These are phyloP conservation scores for Myrica gale DNA, from an alignment of 306 rosid species.

Conservation along the genomic window DNA sequence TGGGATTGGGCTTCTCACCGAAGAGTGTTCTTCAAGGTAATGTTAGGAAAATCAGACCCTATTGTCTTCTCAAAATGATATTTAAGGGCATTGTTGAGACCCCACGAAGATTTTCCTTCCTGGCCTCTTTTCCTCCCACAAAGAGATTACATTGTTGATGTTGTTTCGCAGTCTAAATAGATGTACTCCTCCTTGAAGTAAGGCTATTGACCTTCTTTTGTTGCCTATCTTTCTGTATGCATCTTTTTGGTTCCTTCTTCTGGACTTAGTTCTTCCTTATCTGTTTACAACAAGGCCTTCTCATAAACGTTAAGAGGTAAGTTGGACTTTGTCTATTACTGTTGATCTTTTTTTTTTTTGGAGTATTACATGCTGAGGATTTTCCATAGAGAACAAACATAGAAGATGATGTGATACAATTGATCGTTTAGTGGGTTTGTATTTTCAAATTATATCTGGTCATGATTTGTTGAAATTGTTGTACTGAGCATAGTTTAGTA, in stretches of 20 bases:
- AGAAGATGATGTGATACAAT: neutral
- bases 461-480: neutral
- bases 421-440: neutral
- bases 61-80: conserved; percentile 1
- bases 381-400: neutral
- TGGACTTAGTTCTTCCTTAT: neutral
- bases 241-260: neutral
- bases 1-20: conserved; percentile 64
- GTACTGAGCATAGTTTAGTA: neutral
- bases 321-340: neutral
- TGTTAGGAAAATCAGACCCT: neutral
- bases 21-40: conserved; percentile 76
- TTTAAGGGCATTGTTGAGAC: neutral
- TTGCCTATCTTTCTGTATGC: neutral
- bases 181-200: neutral
- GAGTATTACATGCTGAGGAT: neutral
- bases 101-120: neutral
- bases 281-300: neutral
- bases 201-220: neutral
- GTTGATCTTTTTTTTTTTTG: neutral
- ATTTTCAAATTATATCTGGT: neutral
- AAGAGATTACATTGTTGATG: neutral
- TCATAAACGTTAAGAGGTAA: neutral
- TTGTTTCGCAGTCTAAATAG: neutral
- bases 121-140: neutral